These are phyloP conservation scores for Boletus rubropictus DNA, from an alignment of 768 basidiomycete genomes.

Conservation along the genomic window DNA sequence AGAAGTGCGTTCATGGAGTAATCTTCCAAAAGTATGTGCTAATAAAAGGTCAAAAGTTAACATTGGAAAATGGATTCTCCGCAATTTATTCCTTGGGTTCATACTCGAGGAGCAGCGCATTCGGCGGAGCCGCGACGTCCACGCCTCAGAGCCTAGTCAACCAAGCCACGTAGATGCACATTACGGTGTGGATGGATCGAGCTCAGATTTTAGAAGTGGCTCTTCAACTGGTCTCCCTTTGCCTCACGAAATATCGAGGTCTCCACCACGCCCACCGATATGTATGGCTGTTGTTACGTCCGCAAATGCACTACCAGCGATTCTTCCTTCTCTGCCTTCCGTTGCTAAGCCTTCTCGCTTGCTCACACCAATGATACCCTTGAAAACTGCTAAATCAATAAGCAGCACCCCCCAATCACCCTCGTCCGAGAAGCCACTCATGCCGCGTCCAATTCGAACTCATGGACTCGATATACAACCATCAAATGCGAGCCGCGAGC, in stretches of 20 bases:
- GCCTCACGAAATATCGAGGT: conserved; percentile 28
- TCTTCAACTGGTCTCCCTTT: conserved; percentile 21
- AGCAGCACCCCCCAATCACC: conserved; percentile 45
- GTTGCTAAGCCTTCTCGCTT: conserved; percentile 49
- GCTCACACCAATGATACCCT: conserved; percentile 54
- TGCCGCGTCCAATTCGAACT: conserved; percentile 36
- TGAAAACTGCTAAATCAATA: conserved; percentile 29
- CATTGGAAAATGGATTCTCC: conserved; percentile 84
- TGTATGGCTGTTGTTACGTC: conserved; percentile 51
- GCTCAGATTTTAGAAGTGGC: conserved; percentile 25
- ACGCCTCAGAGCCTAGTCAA: conserved; percentile 15
- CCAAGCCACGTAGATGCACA: conserved; percentile 17
- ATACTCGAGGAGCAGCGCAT: conserved; percentile 61
- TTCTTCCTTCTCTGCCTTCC: conserved; percentile 44
- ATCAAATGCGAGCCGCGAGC: conserved; percentile 27
- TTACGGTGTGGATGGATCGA: conserved; percentile 18
- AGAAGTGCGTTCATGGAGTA: conserved; percentile 51
- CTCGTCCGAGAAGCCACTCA: conserved; percentile 24
- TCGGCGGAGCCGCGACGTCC: conserved; percentile 31
- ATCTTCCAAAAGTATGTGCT: conserved; percentile 4
- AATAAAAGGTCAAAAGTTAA: conserved; percentile 53
- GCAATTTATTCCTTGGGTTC: conserved; percentile 79
- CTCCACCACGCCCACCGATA: conserved; percentile 20
- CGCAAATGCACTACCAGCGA: conserved; percentile 60
- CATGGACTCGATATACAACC: conserved; percentile 39